A percentile compares a stretch with the other conserved stretches of the same genome.
Conservation (phyloP, 345 rosid species). For the Chamaenerion angustifolium region DNA sequence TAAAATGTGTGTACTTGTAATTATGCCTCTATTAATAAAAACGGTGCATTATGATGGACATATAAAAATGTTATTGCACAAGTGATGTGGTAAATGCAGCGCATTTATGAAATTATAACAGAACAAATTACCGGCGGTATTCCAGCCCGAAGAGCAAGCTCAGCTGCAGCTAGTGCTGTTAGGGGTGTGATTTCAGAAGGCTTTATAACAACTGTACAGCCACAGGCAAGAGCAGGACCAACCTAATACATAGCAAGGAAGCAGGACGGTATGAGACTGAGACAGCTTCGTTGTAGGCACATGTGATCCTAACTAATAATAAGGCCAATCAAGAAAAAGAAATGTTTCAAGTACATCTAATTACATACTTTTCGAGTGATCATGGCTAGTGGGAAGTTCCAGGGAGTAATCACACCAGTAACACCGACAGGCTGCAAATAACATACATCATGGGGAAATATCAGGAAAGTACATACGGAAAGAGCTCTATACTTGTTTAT, state of each 20-base stretch:
- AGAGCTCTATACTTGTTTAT: too few species aligned
- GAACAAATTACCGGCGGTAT: conserved; percentile 66
- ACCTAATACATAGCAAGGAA: conserved; percentile 33
- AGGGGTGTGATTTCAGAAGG: conserved; percentile 96
- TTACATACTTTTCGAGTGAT: conserved; percentile 80
- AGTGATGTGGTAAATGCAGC: too few species aligned
- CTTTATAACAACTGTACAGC: conserved; percentile 91
- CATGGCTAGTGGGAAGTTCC: conserved; percentile 99
- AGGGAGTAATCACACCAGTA: conserved; percentile 88
- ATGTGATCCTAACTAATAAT: background rate
- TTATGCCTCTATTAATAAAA: background rate
- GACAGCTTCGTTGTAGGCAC: background rate
- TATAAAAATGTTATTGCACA: too few species aligned
- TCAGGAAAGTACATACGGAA: background rate
- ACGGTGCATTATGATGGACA: too few species aligned
- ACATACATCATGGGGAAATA: background rate
- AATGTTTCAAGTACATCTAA: conserved; percentile 1
- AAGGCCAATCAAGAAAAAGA: background rate
- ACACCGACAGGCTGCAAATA: conserved; percentile 80
- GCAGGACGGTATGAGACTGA: conserved; percentile 10
- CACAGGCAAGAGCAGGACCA: conserved; percentile 99
- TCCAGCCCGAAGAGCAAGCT: conserved; percentile 95
- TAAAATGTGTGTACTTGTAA: too few species aligned
- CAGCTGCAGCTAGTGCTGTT: conserved; percentile 90
- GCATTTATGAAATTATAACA: background rate